Conservation (phyloP, 169 alveolate species). For the Eimeria falciformis region DNA sequence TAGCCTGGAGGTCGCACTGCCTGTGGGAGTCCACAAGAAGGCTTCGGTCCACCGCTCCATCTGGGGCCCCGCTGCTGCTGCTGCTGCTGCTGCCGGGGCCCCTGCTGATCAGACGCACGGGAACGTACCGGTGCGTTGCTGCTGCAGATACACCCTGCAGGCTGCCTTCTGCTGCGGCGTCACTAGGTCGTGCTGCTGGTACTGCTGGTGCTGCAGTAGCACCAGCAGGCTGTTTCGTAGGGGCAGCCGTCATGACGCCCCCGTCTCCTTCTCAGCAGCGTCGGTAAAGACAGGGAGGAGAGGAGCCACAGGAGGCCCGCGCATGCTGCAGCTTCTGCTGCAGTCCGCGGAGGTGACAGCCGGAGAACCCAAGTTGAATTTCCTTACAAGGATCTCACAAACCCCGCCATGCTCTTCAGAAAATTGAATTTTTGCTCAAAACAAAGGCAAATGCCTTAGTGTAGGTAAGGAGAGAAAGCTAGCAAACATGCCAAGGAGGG, state of each 20-base stretch:
- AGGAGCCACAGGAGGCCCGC: neutral
- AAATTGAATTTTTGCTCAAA: too few species aligned
- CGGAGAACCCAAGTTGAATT: too few species aligned
- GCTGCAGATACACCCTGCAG: constrained; percentile 31
- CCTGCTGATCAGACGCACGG: constrained; percentile 8
- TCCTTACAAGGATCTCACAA: too few species aligned
- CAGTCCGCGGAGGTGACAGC: neutral
- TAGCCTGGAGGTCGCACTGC: constrained; percentile 37
- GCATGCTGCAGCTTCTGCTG: constrained; percentile 17
- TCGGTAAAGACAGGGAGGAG: neutral
- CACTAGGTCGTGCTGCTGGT: constrained; percentile 19
- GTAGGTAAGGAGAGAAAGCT: too few species aligned
- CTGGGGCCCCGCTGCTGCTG: constrained; percentile 37
- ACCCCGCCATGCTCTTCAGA: too few species aligned
- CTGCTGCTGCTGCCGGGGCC: constrained; percentile 55
- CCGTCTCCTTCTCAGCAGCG: neutral
- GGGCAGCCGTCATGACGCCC: constrained; percentile 20
- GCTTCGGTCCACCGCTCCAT: constrained; percentile 42
- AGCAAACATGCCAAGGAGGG: too few species aligned
- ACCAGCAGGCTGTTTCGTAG: constrained; percentile 12
- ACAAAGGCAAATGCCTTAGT: too few species aligned
- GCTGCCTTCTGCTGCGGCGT: neutral
- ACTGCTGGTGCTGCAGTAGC: constrained; percentile 34
- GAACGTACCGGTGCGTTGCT: constrained; percentile 32
- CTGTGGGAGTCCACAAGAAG: constrained; percentile 15